Evolutionary conservation across 2,329 filamentous ascomycete genomes (phyloP), one percentile per base, ranked within the genome.

Genomic region (Phialophora expanda): DNA sequence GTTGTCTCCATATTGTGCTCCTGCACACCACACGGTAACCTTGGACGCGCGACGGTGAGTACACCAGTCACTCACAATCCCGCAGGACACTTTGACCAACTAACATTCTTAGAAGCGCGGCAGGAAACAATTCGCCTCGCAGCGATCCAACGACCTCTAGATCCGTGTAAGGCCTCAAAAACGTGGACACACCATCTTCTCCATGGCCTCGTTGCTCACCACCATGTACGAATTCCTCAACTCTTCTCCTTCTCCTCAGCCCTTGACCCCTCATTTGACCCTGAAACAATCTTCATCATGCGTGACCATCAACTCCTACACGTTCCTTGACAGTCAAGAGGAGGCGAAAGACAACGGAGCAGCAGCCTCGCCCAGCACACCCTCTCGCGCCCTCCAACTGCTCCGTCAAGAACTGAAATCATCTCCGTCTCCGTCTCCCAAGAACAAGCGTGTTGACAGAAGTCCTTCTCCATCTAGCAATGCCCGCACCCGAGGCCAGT

Each of bases 401-500:
- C 76, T 67, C 72, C 76, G 66, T 73, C 73, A 58, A 73, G 73
- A 51, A 70, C 72, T 75, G 74, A 76, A 63, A n/a, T 44, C 38
- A n/a, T 44, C 38, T 44, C 38, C 14, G 73, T 75, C 38, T 75
- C 78, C 67, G 79, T 73, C 68, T 76, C 77, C 60, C 28, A 41
- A 41, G 32, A 44, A 28, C 20, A 28, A 51, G 28, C 77, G 75
- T 76, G 77, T 77, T 77, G 72, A 81, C 66, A 44, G 32, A 44
- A 44, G 78, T 71, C 56, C 73, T 73, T 69, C 58, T 22, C 73
- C 73, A 72, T 75, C 74, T 76, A 95, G 92, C 73, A 95, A 95
- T 82, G 89, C 93, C 78, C 90, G 93, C 75, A 92, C 91, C 72
- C 89, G 91, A 79, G 93, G 91, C 75, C 91, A 95, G 72, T 98